Evolutionary conservation across 2,329 filamentous ascomycete genomes (phyloP), one percentile per base, ranked within the genome.

Genomic region (Talaromyces amestolkiae): DNA sequence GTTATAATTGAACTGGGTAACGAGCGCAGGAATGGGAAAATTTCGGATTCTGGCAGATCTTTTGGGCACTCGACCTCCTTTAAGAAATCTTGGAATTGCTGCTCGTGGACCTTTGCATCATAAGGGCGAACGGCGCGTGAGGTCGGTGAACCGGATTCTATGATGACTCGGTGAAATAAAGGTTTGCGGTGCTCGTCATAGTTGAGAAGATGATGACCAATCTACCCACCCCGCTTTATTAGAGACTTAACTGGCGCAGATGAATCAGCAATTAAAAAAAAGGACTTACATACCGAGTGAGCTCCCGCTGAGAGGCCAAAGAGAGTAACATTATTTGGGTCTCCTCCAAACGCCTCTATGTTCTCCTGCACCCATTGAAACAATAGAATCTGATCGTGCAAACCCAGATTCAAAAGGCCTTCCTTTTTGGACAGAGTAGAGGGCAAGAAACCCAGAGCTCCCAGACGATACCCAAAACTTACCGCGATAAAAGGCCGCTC

Each of bases 291-390:
- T 37, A 62, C 61, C 19, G 61, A 63, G 15, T 56, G 47, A 13
- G 66, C 67, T 2, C 89, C 89, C 0, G 89, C 88, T 2, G 85
- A 88, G 73, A 93, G 87, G 22, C 91, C 91, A 88, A 89, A 92
- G 66, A 94, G 89, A 0, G 90, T 93, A 5, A 93, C 89, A 74
- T 90, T 90, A n/a, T 82, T 80, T 0, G 90, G 88, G 73, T 94
- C 91, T 19, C 92, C 63, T 61, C 63, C 63, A n/a, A 65, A 65
- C 7, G 47, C 58, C 19, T 37, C 47, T 13, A 65, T 65, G 91
- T 93, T 92, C 70, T 92, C 89, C 9, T 89, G 87, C 0, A 91
- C 85, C 91, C 91, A 94, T 72, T 93, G 79, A 7, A 94, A 80
- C 0, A 85, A 90, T 69, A 90, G 81, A 33, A 89, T 83, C 71